Percentiles rank a stretch among this genome's conserved stretches.
Evolutionary conservation across 495 filamentous ascomycete species (phyloP).

Genomic region (Aspergillus incahuasiensis): DNA sequence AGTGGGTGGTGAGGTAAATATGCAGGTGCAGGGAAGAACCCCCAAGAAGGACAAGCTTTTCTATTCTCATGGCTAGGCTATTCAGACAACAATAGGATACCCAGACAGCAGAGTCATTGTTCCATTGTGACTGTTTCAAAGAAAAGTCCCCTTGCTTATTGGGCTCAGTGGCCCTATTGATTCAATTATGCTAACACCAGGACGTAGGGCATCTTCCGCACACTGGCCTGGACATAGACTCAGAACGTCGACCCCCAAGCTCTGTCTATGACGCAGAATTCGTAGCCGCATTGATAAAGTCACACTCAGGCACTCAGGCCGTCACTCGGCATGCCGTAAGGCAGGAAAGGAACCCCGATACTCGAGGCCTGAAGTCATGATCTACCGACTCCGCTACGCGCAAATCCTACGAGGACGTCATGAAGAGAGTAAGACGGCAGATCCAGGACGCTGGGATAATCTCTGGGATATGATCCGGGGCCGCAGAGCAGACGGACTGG

Average conservation of each 20-base stretch:
- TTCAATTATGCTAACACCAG: background rate
- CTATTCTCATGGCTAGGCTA: background rate
- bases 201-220: background rate
- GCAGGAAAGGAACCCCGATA: background rate
- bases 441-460: background rate
- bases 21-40: background rate
- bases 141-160: background rate
- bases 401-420: background rate
- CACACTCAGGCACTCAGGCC: background rate
- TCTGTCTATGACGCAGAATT: background rate
- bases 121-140: background rate
- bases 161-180: background rate
- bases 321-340: constrained; percentile 5
- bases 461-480: background rate
- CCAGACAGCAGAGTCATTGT: background rate
- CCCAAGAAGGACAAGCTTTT: background rate
- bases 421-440: background rate
- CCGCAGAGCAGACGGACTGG: background rate
- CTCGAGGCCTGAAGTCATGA: background rate
- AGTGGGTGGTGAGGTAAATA: background rate
- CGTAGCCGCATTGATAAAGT: too few species aligned
- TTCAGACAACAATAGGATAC: background rate
- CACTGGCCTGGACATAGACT: background rate
- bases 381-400: background rate
- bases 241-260: background rate